Base-by-base conservation (phyloP, 129 eudicot species). In the Solidago caesia region DNA sequence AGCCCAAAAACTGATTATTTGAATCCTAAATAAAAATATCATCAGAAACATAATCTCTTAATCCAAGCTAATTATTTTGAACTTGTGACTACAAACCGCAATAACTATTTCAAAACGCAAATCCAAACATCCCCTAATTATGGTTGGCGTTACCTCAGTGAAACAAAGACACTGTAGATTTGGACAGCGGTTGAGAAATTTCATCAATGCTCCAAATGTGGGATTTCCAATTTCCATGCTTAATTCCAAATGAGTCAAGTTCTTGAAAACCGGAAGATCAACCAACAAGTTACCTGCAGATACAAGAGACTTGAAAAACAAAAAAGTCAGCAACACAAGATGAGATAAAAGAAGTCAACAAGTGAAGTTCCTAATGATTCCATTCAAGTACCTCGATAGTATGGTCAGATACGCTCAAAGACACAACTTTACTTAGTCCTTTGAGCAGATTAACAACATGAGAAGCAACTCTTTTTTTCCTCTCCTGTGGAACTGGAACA, bases 171-270 rank as follows among this genome's bases (percentile, higher is more conserved):
- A 84, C 68, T 84, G 84, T 8, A 91, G 72, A 69, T 88, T 82
- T 29, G 91, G 94, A 46, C 86, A 82, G 68, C 67, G 48, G 25
- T 63, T 84, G 60, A 91, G 89, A 47, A 91, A 73, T 29, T 86
- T 71, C 78, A 80, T 70, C 82, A 88, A 43, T 52, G 73, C 67
- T 26, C 67, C 80, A 65, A 82, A 7, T 11, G 84, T 74, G 10
- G 70, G 72, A n/a, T 78, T 66, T 64, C 77, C 83, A 57, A 81
- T 61, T 64, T 74, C 84, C 86, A 82, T 81, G 53, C 77, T 79
- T 74, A 91, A 76, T 70, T 91, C 91, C 68, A 91, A 78, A 74
- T 53, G 77, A 42, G 85, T 80, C 84, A 91, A 70, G 64, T 84
- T 84, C 61, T 76, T 56, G 72, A 91, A 91, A 44, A 68, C 47